Conservation (phyloP, 164 flowering plant species). For the Annona cherimola region DNA sequence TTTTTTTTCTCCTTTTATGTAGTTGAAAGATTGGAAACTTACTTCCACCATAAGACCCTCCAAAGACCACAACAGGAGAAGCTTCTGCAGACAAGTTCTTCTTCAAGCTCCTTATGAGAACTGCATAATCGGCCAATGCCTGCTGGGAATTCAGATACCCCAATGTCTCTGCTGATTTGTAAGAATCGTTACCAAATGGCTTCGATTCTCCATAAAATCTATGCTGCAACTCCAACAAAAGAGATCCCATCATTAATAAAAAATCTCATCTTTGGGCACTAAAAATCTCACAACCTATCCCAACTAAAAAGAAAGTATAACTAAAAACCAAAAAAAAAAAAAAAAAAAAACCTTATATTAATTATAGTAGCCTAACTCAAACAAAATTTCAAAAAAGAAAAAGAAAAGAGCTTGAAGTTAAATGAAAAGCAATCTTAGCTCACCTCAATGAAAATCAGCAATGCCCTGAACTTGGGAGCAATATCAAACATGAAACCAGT, state of each 20-base stretch:
- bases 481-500: constrained; percentile 52
- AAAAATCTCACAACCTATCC: neutral
- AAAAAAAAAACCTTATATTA: too few relatives aligned
- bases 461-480: constrained; percentile 48
- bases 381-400: neutral
- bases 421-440: neutral
- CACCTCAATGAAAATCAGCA: constrained; percentile 49
- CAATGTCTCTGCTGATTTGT: constrained; percentile 40
- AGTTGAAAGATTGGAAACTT: too few relatives aligned
- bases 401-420: too few relatives aligned
- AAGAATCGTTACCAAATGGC: constrained; percentile 49
- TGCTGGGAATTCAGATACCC: constrained; percentile 56
- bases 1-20: too few relatives aligned
- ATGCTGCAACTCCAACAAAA: constrained; percentile 32
- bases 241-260: neutral
- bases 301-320: neutral
- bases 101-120: constrained; percentile 47
- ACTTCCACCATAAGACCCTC: constrained; percentile 71
- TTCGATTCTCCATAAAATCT: constrained; percentile 57
- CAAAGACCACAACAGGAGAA: constrained; percentile 59
- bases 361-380: neutral
- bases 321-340: neutral
- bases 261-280: neutral
- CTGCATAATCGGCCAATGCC: constrained; percentile 60
- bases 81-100: constrained; percentile 50